Conservation (phyloP, 768 basidiomycete genomes). For the Amanita thiersii region DNA sequence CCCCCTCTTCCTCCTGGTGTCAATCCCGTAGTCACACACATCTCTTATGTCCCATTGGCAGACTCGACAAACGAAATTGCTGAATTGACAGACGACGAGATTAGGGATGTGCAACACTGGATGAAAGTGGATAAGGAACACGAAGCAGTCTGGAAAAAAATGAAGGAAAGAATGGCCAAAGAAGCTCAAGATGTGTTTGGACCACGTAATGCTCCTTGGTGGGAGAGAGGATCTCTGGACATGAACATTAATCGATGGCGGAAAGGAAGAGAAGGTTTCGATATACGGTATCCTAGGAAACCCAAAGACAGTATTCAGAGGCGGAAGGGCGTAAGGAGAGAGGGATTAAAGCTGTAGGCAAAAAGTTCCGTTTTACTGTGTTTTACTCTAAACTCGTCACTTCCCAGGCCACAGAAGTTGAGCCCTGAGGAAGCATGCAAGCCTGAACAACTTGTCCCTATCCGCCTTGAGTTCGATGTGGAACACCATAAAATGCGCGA, state of each 20-base stretch:
- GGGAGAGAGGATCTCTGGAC: constrained; percentile 47
- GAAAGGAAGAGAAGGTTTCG: constrained; percentile 40
- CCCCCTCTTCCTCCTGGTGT: constrained; percentile 37
- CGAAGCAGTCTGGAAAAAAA: constrained; percentile 36
- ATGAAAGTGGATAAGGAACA: constrained; percentile 56
- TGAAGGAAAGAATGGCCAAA: constrained; percentile 42
- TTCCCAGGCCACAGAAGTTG: constrained; percentile 51
- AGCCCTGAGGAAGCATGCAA: constrained; percentile 46
- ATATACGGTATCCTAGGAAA: constrained; percentile 36
- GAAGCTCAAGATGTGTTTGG: constrained; percentile 42
- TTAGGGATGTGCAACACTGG: constrained; percentile 50
- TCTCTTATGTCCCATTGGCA: constrained; percentile 53
- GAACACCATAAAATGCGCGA: constrained; percentile 93
- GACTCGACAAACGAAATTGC: constrained; percentile 49
- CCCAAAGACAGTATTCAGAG: constrained; percentile 35
- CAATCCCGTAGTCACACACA: constrained; percentile 49
- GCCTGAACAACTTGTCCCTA: constrained; percentile 83
- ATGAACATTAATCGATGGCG: constrained; percentile 28
- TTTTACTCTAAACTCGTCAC: constrained; percentile 9
- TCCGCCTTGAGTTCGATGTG: constrained; percentile 94
- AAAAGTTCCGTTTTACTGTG: constrained; percentile 11
- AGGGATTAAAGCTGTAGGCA: constrained; percentile 75
- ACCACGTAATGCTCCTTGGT: constrained; percentile 39
- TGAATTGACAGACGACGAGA: constrained; percentile 39
- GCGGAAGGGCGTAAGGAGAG: constrained; percentile 49